Percentiles rank a stretch among this genome's conserved stretches.
These are phyloP conservation scores for Fonsecaea multimorphosa DNA, from an alignment of 2,329 filamentous ascomycete species.

Conservation along the genomic window DNA sequence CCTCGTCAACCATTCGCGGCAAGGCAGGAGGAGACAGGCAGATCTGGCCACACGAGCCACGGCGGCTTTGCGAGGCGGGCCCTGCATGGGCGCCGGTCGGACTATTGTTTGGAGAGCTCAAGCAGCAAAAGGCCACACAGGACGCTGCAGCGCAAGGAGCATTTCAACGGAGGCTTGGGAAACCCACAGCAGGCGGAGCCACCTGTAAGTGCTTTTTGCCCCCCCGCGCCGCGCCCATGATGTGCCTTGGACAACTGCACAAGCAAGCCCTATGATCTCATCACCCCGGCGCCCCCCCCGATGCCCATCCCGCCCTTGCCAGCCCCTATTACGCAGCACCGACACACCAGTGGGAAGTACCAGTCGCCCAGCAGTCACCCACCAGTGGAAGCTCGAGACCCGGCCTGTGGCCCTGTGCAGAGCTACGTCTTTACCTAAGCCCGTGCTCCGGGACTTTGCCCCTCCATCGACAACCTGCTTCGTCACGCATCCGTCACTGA, in stretches of 20 bases:
- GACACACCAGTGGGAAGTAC: not conserved
- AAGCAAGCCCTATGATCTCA: not conserved
- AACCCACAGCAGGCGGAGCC: not conserved
- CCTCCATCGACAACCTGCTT: not conserved
- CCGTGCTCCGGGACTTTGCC: not conserved
- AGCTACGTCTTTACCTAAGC: not conserved
- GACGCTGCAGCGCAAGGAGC: not conserved
- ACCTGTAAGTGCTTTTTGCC: not conserved
- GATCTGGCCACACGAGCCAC: slow-evolving; percentile 8
- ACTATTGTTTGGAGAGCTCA: not conserved
- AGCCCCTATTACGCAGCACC: not conserved
- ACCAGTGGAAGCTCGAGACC: not conserved
- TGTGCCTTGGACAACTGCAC: too few species aligned
- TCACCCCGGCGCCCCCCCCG: not conserved
- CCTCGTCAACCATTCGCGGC: slow-evolving; percentile 11
- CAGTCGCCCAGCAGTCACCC: too few species aligned
- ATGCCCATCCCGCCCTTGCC: not conserved
- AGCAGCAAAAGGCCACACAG: not conserved
- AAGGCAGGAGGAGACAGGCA: slow-evolving; percentile 1
- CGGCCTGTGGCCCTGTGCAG: too few species aligned
- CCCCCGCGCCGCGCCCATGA: not conserved
- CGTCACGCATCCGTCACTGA: slow-evolving; percentile 2
- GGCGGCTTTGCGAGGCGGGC: not conserved
- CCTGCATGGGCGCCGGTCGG: slow-evolving; percentile 14
- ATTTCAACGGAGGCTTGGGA: not conserved